phyloP scores from a whole-genome alignment of 352 stramenopile species.

The Globisporangium paroecandrum region DNA sequence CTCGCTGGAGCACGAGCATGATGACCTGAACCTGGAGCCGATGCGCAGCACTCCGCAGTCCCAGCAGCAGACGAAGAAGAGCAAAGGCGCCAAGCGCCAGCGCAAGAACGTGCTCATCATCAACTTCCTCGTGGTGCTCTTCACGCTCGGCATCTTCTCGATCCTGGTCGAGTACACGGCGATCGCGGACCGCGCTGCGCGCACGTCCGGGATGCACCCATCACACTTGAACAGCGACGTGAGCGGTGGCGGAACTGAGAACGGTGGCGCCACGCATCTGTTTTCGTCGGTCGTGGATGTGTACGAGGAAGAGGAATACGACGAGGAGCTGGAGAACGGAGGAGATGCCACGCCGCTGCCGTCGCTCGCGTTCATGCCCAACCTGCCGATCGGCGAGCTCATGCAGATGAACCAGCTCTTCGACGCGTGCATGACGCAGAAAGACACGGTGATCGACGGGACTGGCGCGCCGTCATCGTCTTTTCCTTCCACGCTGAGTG shows the following conservation, averaged over 20 bases:
- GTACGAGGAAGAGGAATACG: slow-evolving; percentile 8
- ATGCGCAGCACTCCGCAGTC: neutral
- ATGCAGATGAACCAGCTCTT: slow-evolving; percentile 11
- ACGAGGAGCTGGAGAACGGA: neutral
- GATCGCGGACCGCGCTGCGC: slow-evolving; percentile 8
- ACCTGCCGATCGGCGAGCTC: slow-evolving; percentile 1
- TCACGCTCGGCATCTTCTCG: slow-evolving; percentile 13
- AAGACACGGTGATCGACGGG: slow-evolving; percentile 1
- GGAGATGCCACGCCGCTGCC: neutral
- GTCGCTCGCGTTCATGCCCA: slow-evolving; percentile 3
- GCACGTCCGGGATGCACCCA: neutral
- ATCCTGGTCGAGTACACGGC: slow-evolving; percentile 13
- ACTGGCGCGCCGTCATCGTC: neutral
- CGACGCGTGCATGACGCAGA: slow-evolving; percentile 8
- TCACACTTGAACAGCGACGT: neutral
- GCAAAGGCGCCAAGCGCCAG: neutral
- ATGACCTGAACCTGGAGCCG: neutral
- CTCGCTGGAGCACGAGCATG: neutral
- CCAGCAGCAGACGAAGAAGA: slow-evolving; percentile 1
- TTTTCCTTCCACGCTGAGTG: neutral
- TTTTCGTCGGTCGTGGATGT: slow-evolving; percentile 7
- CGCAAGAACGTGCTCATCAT: slow-evolving; percentile 15
- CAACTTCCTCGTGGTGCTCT: slow-evolving; percentile 10
- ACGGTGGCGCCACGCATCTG: slow-evolving; percentile 6
- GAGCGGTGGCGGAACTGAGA: neutral